Evolutionary conservation across 345 rosid genomes (phyloP), one percentile per base, ranked within the genome.

Genomic region (Bretschneidera sinensis): DNA sequence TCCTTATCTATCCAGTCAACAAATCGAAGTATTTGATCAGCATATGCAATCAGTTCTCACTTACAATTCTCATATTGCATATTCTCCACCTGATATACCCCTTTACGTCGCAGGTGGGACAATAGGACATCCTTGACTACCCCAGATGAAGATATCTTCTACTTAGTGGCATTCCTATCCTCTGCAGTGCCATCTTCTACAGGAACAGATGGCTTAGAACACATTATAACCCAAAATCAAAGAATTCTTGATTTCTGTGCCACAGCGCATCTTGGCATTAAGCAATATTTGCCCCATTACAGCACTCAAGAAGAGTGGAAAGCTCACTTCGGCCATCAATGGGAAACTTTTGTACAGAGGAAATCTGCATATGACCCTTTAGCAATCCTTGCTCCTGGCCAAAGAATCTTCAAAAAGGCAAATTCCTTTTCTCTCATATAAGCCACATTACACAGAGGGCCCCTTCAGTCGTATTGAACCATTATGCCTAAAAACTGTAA

Each of bases 371-470:
- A 90, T 66, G 99, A 94, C 65, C 97, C 95, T 66, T 69, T 83
- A 54, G 81, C 85, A 52, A 84, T 92, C 53, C 94, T 92, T 64
- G 88, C 92, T 17, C 98, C 97, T 0, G 98, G 97, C 1, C 97
- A 89, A 59, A 80, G 72, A 73, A 87, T 89, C 53, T 94, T 94
- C 74, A 75, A 62, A 55, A 84, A 79, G 86, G 68, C 73, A 68
- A 68, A 60, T 54, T 54, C 67, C 25, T 59, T 64, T 66, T 62
- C 68, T 58, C 64, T 25, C 51, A 57, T 49, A 59, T 8, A 59
- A 59, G 68, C 20, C 71, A 59, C 22, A 69, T 51, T 34, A 35
- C 24, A 57, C 35, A 60, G 2, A 47, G 54, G 43, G 62, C 65
- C 55, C 24, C 54, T 24, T 23, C 6, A 68, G 64, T 33, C 48